phyloP scores from a whole-genome alignment of 2,329 filamentous ascomycete species.

The Aspergillus eucalypticola region DNA sequence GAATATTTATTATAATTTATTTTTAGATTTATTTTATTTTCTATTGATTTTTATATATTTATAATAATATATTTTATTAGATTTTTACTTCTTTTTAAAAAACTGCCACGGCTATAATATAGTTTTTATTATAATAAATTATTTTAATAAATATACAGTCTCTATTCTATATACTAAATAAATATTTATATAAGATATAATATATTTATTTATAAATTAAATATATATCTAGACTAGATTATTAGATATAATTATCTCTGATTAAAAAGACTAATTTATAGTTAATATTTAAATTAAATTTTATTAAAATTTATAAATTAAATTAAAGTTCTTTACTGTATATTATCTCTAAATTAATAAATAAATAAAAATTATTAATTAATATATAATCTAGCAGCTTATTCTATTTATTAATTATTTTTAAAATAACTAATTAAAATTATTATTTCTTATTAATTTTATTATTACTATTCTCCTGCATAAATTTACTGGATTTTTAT shows the following conservation, averaged over 20 bases:
- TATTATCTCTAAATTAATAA: neutral
- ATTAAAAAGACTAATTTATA: neutral
- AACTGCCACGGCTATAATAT: too few species aligned
- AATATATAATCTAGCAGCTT: neutral
- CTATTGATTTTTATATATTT: too few species aligned
- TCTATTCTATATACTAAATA: neutral
- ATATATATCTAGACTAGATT: neutral
- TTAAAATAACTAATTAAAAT: neutral
- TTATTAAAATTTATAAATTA: neutral
- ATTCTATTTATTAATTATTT: neutral
- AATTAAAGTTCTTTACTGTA: neutral
- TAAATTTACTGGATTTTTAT: neutral
- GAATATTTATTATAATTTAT: too few species aligned
- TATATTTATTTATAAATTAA: neutral
- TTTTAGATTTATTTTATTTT: too few species aligned
- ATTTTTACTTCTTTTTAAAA: too few species aligned
- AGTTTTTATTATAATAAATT: too few species aligned
- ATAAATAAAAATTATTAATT: neutral
- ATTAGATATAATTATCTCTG: neutral
- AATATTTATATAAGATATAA: too few species aligned
- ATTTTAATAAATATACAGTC: neutral
- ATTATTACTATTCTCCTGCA: neutral
- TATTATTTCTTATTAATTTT: neutral
- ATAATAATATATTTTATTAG: too few species aligned
- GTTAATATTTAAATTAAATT: neutral